These are phyloP conservation scores for Phialophora macrospora DNA, from an alignment of 2,329 filamentous ascomycete species.

Conservation along the genomic window DNA sequence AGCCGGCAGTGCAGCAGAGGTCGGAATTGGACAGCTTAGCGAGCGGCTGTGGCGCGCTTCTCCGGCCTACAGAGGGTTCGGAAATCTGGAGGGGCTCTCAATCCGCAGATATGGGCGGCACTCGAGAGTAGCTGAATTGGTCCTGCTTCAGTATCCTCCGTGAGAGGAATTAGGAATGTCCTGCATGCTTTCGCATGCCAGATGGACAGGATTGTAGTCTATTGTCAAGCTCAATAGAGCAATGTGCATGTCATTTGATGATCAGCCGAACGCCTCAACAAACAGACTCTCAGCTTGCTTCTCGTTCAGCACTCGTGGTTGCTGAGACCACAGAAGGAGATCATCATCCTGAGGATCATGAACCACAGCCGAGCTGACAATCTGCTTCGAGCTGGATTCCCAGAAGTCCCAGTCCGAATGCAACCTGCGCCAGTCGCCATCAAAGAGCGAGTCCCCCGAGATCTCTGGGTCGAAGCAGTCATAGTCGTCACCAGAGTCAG, in stretches of 20 bases:
- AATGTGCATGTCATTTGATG: not conserved
- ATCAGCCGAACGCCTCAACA: constrained; percentile 28
- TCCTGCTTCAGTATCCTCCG: not conserved
- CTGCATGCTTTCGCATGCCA: not conserved
- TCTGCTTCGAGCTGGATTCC: not conserved
- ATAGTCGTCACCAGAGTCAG: constrained; percentile 18
- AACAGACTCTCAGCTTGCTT: constrained; percentile 28
- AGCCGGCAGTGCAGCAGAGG: not conserved
- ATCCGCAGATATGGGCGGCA: not conserved
- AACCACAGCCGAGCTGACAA: not conserved
- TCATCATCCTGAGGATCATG: constrained; percentile 23
- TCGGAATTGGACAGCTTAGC: not conserved
- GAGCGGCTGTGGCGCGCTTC: not conserved
- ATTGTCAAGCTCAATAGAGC: not conserved
- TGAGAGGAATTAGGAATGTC: not conserved
- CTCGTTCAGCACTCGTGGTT: constrained; percentile 28
- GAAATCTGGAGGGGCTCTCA: no score
- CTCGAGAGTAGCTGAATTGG: not conserved
- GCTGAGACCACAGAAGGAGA: constrained; percentile 31
- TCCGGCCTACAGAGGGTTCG: not conserved
- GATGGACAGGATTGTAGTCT: not conserved
- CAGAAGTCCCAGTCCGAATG: constrained; percentile 1
- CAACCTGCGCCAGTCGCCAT: not conserved
- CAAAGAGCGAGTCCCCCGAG: not conserved
- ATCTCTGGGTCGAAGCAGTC: constrained; percentile 11